These are phyloP conservation scores for Rutstroemia sp. DNA, from an alignment of 2,329 filamentous ascomycete species.

Conservation along the genomic window DNA sequence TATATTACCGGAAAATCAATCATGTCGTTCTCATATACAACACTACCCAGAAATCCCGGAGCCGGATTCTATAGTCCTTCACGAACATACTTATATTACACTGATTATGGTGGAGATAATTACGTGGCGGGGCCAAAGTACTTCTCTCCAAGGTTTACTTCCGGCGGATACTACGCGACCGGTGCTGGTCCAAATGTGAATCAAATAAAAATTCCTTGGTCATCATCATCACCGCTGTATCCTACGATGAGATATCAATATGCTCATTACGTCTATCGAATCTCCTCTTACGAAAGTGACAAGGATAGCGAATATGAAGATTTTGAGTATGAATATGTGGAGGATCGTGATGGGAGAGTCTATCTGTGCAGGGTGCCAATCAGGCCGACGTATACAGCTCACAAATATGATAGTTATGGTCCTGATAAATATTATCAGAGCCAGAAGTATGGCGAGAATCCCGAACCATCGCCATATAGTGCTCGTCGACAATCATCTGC, in stretches of 20 bases:
- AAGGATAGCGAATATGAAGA: slow-evolving; percentile 29
- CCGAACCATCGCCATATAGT: slow-evolving; percentile 19
- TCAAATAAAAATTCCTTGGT: slow-evolving; percentile 30
- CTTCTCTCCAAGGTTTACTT: no score
- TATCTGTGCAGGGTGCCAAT: slow-evolving; percentile 14
- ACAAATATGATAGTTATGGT: slow-evolving; percentile 30
- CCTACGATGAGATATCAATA: slow-evolving; percentile 24
- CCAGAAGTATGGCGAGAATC: slow-evolving; percentile 25
- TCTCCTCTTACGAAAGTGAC: slow-evolving; percentile 31
- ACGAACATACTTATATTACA: no score
- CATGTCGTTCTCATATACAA: no score
- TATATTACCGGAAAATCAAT: no score
- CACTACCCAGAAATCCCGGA: no score
- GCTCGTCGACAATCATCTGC: slow-evolving; percentile 25
- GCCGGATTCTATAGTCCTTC: no score
- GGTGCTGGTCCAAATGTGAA: slow-evolving; percentile 19
- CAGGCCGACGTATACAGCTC: slow-evolving; percentile 20
- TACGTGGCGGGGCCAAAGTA: no score
- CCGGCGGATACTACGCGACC: no score
- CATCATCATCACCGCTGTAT: slow-evolving; percentile 24
- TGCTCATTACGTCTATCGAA: slow-evolving; percentile 29
- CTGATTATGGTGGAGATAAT: no score
- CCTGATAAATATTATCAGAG: slow-evolving; percentile 30
- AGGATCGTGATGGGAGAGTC: slow-evolving; percentile 24
- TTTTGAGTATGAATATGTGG: slow-evolving; percentile 24